Percentiles rank a stretch among this genome's conserved stretches.
Evolutionary conservation across 371 early-diverging fungal genomes (phyloP).

Genomic region (Mucor racemosus): DNA sequence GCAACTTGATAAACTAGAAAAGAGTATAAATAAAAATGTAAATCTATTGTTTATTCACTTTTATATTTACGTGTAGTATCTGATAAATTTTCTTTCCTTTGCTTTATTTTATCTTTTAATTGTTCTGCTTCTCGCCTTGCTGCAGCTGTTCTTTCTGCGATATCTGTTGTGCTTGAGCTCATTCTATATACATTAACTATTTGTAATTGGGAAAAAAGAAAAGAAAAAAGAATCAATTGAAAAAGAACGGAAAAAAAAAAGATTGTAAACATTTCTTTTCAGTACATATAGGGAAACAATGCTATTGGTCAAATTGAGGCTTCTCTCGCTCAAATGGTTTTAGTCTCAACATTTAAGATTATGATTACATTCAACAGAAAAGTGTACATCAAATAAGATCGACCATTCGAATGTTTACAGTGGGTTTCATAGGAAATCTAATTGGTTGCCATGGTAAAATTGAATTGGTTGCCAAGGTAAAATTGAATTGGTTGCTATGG

Average conservation of each 20-base stretch:
- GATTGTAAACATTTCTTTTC: not conserved
- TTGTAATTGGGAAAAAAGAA: not conserved
- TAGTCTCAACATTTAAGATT: no score
- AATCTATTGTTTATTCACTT: not conserved
- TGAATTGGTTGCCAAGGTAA: no score
- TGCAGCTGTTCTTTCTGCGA: conserved; percentile 86
- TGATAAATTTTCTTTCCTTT: conserved; percentile 88
- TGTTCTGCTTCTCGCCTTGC: conserved; percentile 96
- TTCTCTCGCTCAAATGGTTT: no score
- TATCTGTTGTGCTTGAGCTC: conserved; percentile 66
- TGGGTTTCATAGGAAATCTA: no score
- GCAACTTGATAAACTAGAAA: conserved; percentile 49
- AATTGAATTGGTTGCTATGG: no score
- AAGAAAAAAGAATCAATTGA: not conserved
- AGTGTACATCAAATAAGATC: no score
- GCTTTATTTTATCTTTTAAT: conserved; percentile 94
- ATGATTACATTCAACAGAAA: no score
- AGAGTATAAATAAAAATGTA: not conserved
- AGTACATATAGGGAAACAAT: not conserved
- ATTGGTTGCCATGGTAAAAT: no score
- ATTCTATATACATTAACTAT: not conserved
- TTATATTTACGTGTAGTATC: conserved; percentile 86
- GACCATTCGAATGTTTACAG: no score
- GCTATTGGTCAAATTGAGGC: not conserved
- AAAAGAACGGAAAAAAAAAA: conserved; percentile 8